Base-by-base conservation (phyloP, 805 yeast genomes). In the Lipomyces kockii region DNA sequence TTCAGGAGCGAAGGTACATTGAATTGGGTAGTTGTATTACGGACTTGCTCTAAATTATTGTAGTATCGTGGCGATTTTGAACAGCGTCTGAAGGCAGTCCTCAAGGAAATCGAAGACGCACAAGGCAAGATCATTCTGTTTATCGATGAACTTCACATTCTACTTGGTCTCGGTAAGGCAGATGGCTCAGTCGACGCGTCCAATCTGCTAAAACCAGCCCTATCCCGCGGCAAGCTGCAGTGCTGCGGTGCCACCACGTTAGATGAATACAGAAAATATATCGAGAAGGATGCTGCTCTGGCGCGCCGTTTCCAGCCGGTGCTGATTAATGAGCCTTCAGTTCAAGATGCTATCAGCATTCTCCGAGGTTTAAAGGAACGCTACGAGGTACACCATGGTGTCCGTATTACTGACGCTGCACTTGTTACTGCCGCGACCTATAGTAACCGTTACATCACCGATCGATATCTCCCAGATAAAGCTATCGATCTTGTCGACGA, bases 371-470 rank as follows among this genome's bases (percentile, higher is more conserved):
- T 94, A 74, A 93, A 94, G 77, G 98, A 94, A 75, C 85, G 90
- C 69, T 94, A 94, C 77, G 99, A 94, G 76, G 97, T 94, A 1
- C 99, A 94, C 75, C 99, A 94, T 75, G 99, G 99, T 80, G 99
- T 94, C 7, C 86, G 97, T 71, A 91, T 94, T 67, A 85, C 94
- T 2, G 99, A 94, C 76, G 85, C 92, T 60, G 97, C 99, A 0
- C 82, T 94, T 64, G 98, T 94, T 1, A 90, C 97, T 0, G 97
- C 98, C 12, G 97, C 97, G 0, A 88, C 91, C 6, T 86, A 93
- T 75, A 87, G 96, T 59, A 91, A 92, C 76, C 84, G 99, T 71
- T 94, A 94, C 77, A 91, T 94, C 64, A 90, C 96, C 2, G 98
- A 94, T 77, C 81, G 98, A 64, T 92, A 87, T 74, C 81, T 94